Base-by-base conservation (phyloP, 176 grass and related monocot genomes). In the Musa troglodytarum region DNA sequence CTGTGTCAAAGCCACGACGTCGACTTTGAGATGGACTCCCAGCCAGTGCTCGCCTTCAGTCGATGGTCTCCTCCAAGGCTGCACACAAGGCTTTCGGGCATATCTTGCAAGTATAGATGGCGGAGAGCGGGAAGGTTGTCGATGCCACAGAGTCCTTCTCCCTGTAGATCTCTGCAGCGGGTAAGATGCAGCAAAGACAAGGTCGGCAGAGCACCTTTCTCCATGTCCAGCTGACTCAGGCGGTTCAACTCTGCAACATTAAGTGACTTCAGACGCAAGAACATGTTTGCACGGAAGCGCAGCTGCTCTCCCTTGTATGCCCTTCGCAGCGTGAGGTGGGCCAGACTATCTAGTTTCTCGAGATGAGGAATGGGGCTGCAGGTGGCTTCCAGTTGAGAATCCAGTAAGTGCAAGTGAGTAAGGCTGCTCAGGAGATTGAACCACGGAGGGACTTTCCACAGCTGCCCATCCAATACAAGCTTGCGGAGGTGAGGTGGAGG, bases 401-500 rank as follows among this genome's bases (percentile, higher is more conserved):
- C 63, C 9, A 79, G 16, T 26, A 79, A 24, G 50, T 54, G 51
- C 26, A 79, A 28, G 63, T 79, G 76, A 2, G 76, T 79, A 19
- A 79, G 22, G 61, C 22, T 79, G 49, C 19, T 34, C 10, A 79
- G 76, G 63, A n/a, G 23, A 17, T 1, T 55, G 63, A 79, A 69
- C 63, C 76, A 79, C 15, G 1, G 12, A 11, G 76, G 76, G 15
- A 53, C 23, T 9, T 2, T 79, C 53, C 10, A 3, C 65, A 79
- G 52, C 23, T 15, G 62, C 10, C 76, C 59, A 14, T 79, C 65
- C 66, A 79, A 49, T 25, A 79, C 65, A 53, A 79, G 62, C 26
- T 79, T 79, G 25, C 52, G 63, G 14, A 79, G 59, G 49, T 69
- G n/a, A 54, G 62, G 24, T 50, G 56, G 75, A 52, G n/a, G 76